Base-by-base conservation (phyloP, 2,329 filamentous ascomycete species). In the Aspergillus cejpii region DNA sequence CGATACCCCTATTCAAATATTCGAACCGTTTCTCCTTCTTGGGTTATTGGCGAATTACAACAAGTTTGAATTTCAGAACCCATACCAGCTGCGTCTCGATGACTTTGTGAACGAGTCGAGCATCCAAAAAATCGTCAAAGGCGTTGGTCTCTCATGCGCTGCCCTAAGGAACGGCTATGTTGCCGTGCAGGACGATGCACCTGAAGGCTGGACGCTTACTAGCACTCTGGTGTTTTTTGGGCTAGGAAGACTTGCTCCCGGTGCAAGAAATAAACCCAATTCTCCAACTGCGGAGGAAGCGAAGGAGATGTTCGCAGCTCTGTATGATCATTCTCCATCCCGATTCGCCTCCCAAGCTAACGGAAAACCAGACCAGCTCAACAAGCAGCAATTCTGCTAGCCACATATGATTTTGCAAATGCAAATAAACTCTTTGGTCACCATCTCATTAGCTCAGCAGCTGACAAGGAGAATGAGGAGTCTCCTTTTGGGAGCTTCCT, bases 21-120 rank as follows among this genome's bases (percentile, higher is more conserved):
- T 87, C 34, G 79, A 86, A 47, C 85, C 91, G 0, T 89, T 96
- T 54, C 80, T 84, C 11, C 77, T 97, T 7, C 75, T 96, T 15
- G 91, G 91, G 10, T 75, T 97, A 3, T 74, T 98, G 42, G 86
- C 87, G 53, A 98, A 97, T 69, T 97, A 97, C 76, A 97, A 98
- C 77, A 98, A 97, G 66, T 98, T 98, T 61, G 92, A 98, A 67
- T 91, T 94, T 45, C 90, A 95, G 63, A 98, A 98, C 57, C 91
- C 91, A 0, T 98, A 98, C 59, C 85, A 92, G 58, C 73, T 94
- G 51, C 85, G 91, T 21, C 77, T 98, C 12, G 89, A 91, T 57
- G 90, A 97, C 65, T 97, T 97, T 66, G 88, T 96, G 58, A 95
- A 98, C 61, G 90, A 97, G 61, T 73, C 77, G 0, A 84, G 85